These are phyloP conservation scores for Lindgomyces ingoldianus DNA, from an alignment of 495 filamentous ascomycete genomes.

Conservation along the genomic window DNA sequence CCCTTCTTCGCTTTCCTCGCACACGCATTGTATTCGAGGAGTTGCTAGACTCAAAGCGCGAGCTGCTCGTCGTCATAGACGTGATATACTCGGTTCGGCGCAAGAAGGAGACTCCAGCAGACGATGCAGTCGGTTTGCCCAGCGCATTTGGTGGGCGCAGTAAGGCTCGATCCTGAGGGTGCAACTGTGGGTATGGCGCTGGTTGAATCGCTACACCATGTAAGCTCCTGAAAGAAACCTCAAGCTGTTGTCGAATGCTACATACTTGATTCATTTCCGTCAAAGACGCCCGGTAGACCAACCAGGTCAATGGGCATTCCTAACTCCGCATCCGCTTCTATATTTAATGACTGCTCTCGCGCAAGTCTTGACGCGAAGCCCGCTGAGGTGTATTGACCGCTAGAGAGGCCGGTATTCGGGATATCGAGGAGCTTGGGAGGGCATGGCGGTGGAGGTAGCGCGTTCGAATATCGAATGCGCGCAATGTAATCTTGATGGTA, in stretches of 20 bases:
- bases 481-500: conserved; percentile 96
- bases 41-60: conserved; percentile 50
- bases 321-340: conserved; percentile 95
- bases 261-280: conserved; percentile 94
- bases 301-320: conserved; percentile 96
- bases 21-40: conserved; percentile 46
- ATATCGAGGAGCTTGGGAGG: conserved; percentile 96
- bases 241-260: conserved; percentile 25
- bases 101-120: conserved; percentile 82
- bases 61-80: conserved; percentile 51
- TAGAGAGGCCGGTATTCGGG: conserved; percentile 81
- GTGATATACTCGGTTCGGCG: conserved; percentile 96
- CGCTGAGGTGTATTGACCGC: conserved; percentile 79
- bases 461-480: conserved; percentile 90
- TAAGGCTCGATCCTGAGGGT: conserved; percentile 79
- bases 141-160: conserved; percentile 77
- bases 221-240: conserved; percentile 17
- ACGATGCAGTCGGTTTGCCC: conserved; percentile 71
- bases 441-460: conserved; percentile 86
- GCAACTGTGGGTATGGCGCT: conserved; percentile 64
- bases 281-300: conserved; percentile 89
- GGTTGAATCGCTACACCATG: conserved; percentile 72
- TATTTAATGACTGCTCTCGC: conserved; percentile 87
- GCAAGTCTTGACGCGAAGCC: conserved; percentile 84
- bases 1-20: conserved; percentile 45